Evolutionary conservation across 108 stramenopile genomes (phyloP).

Genomic region (Nitzschia palea): DNA sequence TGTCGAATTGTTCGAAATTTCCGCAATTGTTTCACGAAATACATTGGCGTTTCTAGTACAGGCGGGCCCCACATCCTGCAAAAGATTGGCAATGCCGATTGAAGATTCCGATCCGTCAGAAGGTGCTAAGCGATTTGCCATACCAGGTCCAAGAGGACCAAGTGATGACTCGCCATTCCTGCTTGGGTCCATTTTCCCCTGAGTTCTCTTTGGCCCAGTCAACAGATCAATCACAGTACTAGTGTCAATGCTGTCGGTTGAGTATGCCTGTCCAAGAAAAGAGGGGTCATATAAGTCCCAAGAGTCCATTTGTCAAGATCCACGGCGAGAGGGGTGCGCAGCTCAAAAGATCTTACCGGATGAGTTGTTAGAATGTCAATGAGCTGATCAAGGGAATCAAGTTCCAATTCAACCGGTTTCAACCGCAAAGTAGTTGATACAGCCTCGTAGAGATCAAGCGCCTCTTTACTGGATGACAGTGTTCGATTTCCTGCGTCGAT

Average conservation of each 20-base stretch:
- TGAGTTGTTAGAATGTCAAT: constrained; percentile 30
- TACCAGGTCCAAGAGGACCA: constrained; percentile 28
- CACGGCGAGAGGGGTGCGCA: background rate
- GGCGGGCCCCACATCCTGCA: constrained; percentile 85
- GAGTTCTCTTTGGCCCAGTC: constrained; percentile 4
- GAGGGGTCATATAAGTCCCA: too few species aligned
- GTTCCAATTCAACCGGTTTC: constrained; percentile 28
- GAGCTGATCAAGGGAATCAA: constrained; percentile 24
- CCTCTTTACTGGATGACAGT: constrained; percentile 16
- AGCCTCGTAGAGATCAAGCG: constrained; percentile 26
- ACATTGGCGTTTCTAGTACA: constrained; percentile 66
- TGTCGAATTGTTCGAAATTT: constrained; percentile 28
- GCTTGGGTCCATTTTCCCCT: constrained; percentile 17
- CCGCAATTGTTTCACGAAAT: constrained; percentile 79
- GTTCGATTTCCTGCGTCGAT: constrained; percentile 16
- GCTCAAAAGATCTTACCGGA: constrained; percentile 28
- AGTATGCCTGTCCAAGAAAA: constrained; percentile 3
- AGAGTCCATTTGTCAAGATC: background rate
- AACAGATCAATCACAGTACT: constrained; percentile 5
- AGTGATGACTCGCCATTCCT: constrained; percentile 16
- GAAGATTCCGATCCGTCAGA: constrained; percentile 42
- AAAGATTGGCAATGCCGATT: constrained; percentile 61
- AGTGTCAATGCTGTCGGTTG: constrained; percentile 4
- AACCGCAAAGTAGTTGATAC: constrained; percentile 8
- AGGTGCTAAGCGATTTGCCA: constrained; percentile 36